Conservation (phyloP, 306 rosid genomes). For the Boehmeria nivea region DNA sequence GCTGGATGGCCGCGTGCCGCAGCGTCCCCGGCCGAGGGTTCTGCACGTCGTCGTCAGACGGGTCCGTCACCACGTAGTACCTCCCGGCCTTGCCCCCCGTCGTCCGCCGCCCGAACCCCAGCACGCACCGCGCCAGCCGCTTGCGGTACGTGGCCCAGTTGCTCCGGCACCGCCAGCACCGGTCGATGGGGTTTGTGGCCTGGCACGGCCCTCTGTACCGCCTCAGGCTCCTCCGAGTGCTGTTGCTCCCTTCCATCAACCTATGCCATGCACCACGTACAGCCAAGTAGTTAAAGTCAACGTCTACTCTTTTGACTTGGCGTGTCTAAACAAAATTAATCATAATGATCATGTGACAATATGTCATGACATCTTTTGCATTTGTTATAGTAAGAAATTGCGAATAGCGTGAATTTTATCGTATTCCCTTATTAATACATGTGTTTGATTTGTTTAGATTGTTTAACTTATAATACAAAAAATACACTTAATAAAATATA, state of each 20-base stretch:
- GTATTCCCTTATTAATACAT: no score
- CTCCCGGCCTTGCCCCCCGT: constrained; percentile 49
- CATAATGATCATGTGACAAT: no score
- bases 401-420: no score
- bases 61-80: constrained; percentile 47
- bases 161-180: constrained; percentile 68
- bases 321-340: no score
- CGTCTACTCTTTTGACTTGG: no score
- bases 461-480: no score
- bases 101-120: constrained; percentile 62
- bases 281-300: no score
- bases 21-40: constrained; percentile 65
- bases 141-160: constrained; percentile 61
- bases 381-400: no score
- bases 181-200: constrained; percentile 79
- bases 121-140: constrained; percentile 45
- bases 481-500: no score
- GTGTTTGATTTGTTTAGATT: no score
- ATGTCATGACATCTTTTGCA: no score
- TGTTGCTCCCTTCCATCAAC: constrained; percentile 24
- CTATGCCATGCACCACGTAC: constrained; percentile 22
- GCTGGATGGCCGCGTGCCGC: constrained; percentile 40
- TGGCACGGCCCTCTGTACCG: constrained; percentile 23
- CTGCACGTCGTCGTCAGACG: constrained; percentile 38
- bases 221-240: constrained; percentile 46